A percentile compares a stretch with the other conserved stretches of the same genome.
Conservation (phyloP, 225 moss, liverwort and hornwort genomes). For the Marchantia paleacea region DNA sequence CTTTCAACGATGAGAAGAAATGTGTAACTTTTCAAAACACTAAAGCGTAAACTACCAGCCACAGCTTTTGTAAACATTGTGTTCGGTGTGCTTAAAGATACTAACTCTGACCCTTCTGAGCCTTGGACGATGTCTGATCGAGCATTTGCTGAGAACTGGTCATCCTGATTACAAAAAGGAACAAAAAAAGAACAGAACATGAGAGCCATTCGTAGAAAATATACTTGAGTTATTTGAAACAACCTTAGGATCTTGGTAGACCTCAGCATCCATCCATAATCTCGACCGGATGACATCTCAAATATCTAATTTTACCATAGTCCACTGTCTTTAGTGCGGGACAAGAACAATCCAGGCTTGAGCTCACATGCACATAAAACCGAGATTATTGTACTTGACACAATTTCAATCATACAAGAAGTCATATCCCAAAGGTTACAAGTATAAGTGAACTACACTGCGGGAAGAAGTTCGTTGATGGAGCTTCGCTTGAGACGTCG, state of each 20-base stretch:
- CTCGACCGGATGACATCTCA: background rate
- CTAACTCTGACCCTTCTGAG: constrained; percentile 17
- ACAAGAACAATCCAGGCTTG: background rate
- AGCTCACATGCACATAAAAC: background rate
- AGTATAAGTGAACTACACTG: background rate
- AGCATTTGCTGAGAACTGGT: background rate
- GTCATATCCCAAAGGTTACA: background rate
- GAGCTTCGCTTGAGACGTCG: background rate
- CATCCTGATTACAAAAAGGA: constrained; percentile 10
- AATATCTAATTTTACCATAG: no score
- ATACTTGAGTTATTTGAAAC: no score
- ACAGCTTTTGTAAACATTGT: background rate
- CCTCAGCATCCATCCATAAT: background rate
- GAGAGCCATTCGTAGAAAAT: no score
- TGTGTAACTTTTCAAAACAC: background rate
- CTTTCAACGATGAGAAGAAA: background rate
- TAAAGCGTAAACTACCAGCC: background rate
- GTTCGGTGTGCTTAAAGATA: background rate
- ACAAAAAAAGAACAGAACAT: background rate
- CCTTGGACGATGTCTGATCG: background rate
- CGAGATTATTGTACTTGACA: background rate
- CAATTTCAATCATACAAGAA: background rate
- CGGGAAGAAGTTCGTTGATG: background rate
- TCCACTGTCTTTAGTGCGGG: background rate
- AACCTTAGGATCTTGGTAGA: no score